Conservation (phyloP, 106 monocot genomes). For the Ottelia alismoides region DNA sequence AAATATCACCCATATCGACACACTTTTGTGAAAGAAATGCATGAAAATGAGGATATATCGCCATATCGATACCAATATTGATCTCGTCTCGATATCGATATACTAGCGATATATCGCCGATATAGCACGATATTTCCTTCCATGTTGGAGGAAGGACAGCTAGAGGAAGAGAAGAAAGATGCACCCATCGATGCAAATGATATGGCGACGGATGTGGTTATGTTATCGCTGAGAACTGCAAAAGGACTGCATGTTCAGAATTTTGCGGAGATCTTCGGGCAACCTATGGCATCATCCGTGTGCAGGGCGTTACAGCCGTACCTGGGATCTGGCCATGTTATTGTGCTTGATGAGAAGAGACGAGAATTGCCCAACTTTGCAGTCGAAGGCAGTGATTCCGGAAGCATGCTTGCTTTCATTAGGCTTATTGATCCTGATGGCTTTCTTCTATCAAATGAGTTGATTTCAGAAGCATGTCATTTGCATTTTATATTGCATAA, state of each 20-base stretch:
- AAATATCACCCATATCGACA: too few species aligned
- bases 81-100: too few species aligned
- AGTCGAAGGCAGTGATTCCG: not conserved
- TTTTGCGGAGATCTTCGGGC: conserved; percentile 41
- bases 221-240: conserved; percentile 89
- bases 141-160: too few species aligned
- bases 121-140: too few species aligned
- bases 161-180: not conserved
- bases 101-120: too few species aligned
- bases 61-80: too few species aligned
- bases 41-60: too few species aligned
- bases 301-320: conserved; percentile 40
- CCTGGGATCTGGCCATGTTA: conserved; percentile 50
- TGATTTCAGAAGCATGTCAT: conserved; percentile 77
- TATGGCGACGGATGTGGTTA: conserved; percentile 80
- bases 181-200: conserved; percentile 27
- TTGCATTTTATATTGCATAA: conserved; percentile 47
- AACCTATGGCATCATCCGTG: conserved; percentile 14
- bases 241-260: conserved; percentile 53
- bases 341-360: conserved; percentile 43
- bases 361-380: conserved; percentile 5
- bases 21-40: too few species aligned
- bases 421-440: conserved; percentile 86
- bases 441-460: conserved; percentile 87
- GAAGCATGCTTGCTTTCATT: conserved; percentile 21